Base-by-base conservation (phyloP, 1,139 yeast genomes). In the Candida neerlandica region DNA sequence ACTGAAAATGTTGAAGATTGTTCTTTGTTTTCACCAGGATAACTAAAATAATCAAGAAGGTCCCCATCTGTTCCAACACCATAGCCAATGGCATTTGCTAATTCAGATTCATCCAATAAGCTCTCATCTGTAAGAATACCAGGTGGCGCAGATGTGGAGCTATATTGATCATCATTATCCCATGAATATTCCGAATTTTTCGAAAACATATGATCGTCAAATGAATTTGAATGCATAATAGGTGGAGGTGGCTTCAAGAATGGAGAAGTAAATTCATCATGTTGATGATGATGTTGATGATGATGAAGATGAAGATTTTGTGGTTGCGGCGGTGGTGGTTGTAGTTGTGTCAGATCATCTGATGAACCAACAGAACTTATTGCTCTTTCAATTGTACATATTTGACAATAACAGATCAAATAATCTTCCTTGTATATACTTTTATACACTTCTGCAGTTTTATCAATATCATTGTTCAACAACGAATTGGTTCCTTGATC, bases 351-450 rank as follows among this genome's bases (percentile, higher is more conserved):
- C 9, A 7, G 27, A 23, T 23, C 27, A 23, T 23, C 9, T 23
- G 9, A 23, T 23, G 27, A 23, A 23, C 27, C 9, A 10, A 23
- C 29, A n/a, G 34, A 9, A 6, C 4, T 45, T 38, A 21, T 32
- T 18, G 39, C 51, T 46, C 16, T 54, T 35, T 29, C 44, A 41
- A 16, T 44, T 12, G 37, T 40, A 48, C 65, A 61, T 19, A 45
- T 49, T 29, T 48, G 43, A 49, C 65, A 61, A 44, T 51, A 54
- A 45, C 65, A 61, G 16, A 57, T 47, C 4, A 49, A 44, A 43
- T 57, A 60, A 5, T 54, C 53, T 27, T 56, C 54, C 4, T 50
- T 49, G 42, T 35, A 59, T 15, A 16, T 30, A 10, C 27, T 30
- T 44, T 52, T 52, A 45, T 51, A 63, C 2, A 42, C 5, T 38